Evolutionary conservation across 805 yeast genomes (phyloP), one percentile per base, ranked within the genome.

Genomic region (Suhomyces sp.): DNA sequence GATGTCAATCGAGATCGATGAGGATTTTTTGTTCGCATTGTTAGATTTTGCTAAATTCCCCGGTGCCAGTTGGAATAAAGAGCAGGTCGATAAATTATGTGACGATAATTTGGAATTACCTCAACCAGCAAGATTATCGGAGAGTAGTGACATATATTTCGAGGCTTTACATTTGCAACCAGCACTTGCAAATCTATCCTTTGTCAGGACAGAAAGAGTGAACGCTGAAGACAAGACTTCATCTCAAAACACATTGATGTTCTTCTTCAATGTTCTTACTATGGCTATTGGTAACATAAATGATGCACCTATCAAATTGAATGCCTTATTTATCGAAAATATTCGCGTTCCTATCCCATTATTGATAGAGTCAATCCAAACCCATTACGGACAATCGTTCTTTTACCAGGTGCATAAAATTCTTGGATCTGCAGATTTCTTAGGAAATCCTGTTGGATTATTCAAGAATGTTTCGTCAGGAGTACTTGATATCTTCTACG

Each of bases 231-330:
- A 85, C 51, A 80, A 85, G 10, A 71, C 76, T 0, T 67, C 80
- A 2, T 73, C 88, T 2, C 85, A 83, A 46, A 86, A 85, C 57
- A 76, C 94, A 0, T 66, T 92, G 48, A 81, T 86, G 80, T 87
- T 88, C 67, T 83, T 90, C 57, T 77, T 90, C 59, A 90, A 94
- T 66, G 85, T 93, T 38, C 74, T 94, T 54, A 91, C 97, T 0
- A 92, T 93, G 97, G 96, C 99, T 0, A 83, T 94, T 57, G 99
- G 98, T 24, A 94, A 93, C 67, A 89, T 96, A 55, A 93, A 93
- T 65, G 97, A 94, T 69, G 99, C 99, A 0, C 98, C 98, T 1
- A 88, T 94, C 44, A 82, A 87, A 62, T 73, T 94, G 66, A 90
- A 93, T 63, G 91, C 98, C 0, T 76, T 96, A 59, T 79, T 90